Evolutionary conservation across 2,329 filamentous ascomycete genomes (phyloP).

Genomic region (Geosmithia flava): DNA sequence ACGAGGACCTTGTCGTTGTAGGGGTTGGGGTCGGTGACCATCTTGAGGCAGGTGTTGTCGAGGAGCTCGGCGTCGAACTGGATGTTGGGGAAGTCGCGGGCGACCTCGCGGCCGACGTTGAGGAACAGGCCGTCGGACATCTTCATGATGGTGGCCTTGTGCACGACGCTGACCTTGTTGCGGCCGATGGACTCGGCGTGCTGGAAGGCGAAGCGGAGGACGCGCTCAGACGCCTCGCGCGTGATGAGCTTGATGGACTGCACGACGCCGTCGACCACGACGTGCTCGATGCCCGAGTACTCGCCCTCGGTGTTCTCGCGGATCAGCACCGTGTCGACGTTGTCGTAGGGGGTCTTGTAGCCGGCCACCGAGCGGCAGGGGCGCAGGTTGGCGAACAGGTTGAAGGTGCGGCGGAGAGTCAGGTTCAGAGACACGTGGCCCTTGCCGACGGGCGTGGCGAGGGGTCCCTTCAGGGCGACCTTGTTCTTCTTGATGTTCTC

Average conservation of each 20-base stretch:
- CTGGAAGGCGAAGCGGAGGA: conserved; percentile 96
- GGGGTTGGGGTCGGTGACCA: conserved; percentile 87
- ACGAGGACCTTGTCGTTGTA: conserved; percentile 99
- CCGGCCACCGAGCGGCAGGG: conserved; percentile 94
- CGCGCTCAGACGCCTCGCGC: conserved; percentile 83
- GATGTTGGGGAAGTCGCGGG: conserved; percentile 91
- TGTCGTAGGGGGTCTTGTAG: conserved; percentile 97
- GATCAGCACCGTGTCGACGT: conserved; percentile 93
- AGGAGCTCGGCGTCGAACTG: conserved; percentile 97
- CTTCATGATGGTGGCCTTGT: conserved; percentile 99
- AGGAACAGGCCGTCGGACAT: conserved; percentile 99
- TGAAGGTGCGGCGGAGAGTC: conserved; percentile 96
- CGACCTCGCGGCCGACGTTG: conserved; percentile 68
- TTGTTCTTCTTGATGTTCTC: conserved; percentile 90
- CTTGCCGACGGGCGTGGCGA: conserved; percentile 95
- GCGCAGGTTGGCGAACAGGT: conserved; percentile 98
- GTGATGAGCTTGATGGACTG: conserved; percentile 99
- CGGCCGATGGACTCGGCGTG: conserved; percentile 87
- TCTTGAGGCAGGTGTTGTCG: conserved; percentile 98
- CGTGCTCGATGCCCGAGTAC: conserved; percentile 98
- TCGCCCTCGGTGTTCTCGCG: conserved; percentile 99
- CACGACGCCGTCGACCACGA: conserved; percentile 93
- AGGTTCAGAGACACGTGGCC: conserved; percentile 98
- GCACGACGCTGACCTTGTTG: conserved; percentile 93
- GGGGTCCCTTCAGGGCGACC: conserved; percentile 94